Percentiles rank a stretch among this genome's conserved stretches.
Conservation (phyloP, 2,329 filamentous ascomycete species). For the Exophiala sp. region DNA sequence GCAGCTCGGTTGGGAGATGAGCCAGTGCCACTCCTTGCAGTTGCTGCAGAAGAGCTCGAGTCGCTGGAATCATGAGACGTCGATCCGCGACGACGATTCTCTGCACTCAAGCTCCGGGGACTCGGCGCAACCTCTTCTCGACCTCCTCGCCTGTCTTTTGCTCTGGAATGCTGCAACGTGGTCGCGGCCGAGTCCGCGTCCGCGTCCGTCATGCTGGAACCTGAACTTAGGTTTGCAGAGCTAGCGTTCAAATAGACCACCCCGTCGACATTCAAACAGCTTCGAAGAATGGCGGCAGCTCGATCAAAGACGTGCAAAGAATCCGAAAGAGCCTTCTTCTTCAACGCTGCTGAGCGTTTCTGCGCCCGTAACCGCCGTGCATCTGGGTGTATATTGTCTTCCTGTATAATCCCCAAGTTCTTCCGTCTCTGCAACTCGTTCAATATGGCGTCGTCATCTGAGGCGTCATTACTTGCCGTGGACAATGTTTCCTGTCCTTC, state of each 20-base stretch:
- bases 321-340: conserved; percentile 8
- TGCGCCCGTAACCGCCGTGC: neutral
- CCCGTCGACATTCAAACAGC: conserved; percentile 41
- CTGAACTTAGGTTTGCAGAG: conserved; percentile 20
- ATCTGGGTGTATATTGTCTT: neutral
- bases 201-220: conserved; percentile 11
- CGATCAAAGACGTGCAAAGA: conserved; percentile 36
- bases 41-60: conserved; percentile 2
- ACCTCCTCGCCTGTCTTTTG: neutral
- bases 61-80: conserved; percentile 4
- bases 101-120: neutral
- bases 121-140: neutral
- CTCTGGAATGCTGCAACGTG: conserved; percentile 12
- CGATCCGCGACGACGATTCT: neutral
- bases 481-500: neutral
- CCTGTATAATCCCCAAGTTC: neutral
- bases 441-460: neutral
- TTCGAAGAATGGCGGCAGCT: conserved; percentile 42
- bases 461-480: neutral
- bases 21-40: conserved; percentile 9
- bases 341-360: neutral
- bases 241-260: conserved; percentile 33
- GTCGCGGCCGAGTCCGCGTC: neutral
- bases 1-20: conserved; percentile 12
- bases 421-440: neutral